Conservation (phyloP, 306 rosid genomes). For the Medicago lupulina region DNA sequence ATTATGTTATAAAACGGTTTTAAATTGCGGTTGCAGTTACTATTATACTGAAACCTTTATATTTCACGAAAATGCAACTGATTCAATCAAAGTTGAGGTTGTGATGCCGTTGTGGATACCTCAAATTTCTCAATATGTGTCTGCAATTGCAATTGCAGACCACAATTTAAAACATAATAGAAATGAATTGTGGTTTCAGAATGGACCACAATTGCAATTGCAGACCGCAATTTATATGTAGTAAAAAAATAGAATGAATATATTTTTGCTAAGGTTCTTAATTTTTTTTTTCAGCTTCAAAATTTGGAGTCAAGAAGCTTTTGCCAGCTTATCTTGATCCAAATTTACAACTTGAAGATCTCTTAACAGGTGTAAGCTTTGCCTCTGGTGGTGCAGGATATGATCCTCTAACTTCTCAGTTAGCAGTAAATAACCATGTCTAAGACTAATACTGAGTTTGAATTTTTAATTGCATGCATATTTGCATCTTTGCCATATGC, state of each 20-base stretch:
- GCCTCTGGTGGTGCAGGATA: slow-evolving; percentile 77
- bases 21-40: neutral
- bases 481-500: neutral
- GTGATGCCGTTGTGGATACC: too few species aligned
- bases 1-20: neutral
- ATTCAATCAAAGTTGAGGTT: too few species aligned
- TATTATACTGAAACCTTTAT: too few species aligned
- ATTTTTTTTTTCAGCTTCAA: slow-evolving; percentile 53
- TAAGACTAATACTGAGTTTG: too few species aligned
- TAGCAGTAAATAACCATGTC: slow-evolving; percentile 43
- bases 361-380: slow-evolving; percentile 77
- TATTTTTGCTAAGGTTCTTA: neutral
- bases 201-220: neutral
- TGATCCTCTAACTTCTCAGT: slow-evolving; percentile 73
- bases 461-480: neutral
- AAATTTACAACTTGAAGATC: slow-evolving; percentile 56
- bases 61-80: too few species aligned
- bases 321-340: slow-evolving; percentile 74
- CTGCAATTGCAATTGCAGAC: neutral
- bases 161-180: too few species aligned
- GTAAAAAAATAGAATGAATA: neutral
- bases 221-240: neutral
- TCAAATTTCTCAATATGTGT: neutral
- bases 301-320: slow-evolving; percentile 61
- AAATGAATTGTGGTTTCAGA: too few species aligned